Evolutionary conservation across 495 filamentous ascomycete genomes (phyloP).

Genomic region (Recurvomyces mirabilis): DNA sequence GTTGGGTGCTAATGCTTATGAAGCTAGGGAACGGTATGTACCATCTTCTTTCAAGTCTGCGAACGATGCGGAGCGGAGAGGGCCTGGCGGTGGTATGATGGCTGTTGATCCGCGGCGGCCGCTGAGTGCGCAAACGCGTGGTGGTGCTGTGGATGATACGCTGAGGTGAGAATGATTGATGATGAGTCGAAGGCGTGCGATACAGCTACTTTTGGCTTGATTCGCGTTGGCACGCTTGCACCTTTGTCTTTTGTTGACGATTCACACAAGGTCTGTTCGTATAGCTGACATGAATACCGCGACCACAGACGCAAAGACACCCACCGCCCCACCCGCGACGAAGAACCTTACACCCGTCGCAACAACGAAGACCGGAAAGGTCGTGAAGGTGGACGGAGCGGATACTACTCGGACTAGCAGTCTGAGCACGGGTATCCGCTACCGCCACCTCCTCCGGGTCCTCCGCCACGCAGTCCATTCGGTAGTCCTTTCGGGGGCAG

Average conservation of each 20-base stretch:
- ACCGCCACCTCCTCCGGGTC: neutral
- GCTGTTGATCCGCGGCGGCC: slow-evolving; percentile 8
- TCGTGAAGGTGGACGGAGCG: neutral
- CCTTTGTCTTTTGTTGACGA: no score
- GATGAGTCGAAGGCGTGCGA: neutral
- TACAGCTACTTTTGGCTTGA: no score
- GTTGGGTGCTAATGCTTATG: slow-evolving; percentile 11
- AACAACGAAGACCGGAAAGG: neutral
- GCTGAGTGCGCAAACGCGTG: neutral
- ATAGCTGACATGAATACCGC: neutral
- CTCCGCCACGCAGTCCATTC: neutral
- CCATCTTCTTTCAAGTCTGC: neutral
- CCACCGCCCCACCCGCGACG: neutral
- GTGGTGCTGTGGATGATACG: neutral
- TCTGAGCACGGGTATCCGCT: neutral
- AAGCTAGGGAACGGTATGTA: slow-evolving; percentile 13
- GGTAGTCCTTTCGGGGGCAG: neutral
- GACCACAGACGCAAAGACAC: neutral
- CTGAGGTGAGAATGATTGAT: neutral
- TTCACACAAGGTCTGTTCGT: no score
- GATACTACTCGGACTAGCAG: slow-evolving; percentile 13
- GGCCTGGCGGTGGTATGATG: no score
- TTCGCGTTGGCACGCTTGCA: no score
- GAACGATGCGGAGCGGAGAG: no score
- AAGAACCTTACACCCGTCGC: neutral